Conservation (phyloP, 1,284 basidiomycete species). For the Rhodotorula sp. region DNA sequence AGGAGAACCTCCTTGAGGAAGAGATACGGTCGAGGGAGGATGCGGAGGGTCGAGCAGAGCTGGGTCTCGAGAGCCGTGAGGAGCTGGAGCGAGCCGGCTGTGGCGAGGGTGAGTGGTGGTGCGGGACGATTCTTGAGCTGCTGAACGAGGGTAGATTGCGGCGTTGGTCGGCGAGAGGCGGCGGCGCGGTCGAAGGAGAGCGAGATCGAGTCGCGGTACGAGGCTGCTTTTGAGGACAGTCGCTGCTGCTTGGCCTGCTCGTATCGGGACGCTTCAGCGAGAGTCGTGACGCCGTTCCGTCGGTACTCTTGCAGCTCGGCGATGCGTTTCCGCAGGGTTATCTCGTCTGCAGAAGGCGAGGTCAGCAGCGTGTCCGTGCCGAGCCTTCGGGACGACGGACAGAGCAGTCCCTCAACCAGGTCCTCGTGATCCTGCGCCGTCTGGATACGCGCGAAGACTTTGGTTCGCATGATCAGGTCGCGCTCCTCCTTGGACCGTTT, state of each 20-base stretch:
- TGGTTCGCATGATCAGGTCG: conserved; percentile 82
- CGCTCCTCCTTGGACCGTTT: conserved; percentile 87
- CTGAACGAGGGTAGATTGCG: conserved; percentile 1
- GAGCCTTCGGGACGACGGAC: no score
- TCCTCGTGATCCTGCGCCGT: conserved; percentile 88
- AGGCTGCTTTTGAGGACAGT: conserved; percentile 47
- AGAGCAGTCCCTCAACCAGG: conserved; percentile 83
- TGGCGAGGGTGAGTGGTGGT: conserved; percentile 42
- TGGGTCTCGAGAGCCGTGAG: conserved; percentile 80
- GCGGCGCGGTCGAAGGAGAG: conserved; percentile 16
- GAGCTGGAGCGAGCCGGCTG: conserved; percentile 61
- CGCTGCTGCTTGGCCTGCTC: conserved; percentile 70
- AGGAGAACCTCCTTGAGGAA: conserved; percentile 88
- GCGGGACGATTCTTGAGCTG: conserved; percentile 55
- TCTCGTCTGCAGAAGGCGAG: conserved; percentile 66
- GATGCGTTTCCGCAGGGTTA: conserved; percentile 77
- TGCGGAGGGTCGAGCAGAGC: conserved; percentile 81
- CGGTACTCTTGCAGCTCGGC: conserved; percentile 85
- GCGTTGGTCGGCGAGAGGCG: conserved; percentile 7
- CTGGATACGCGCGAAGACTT: conserved; percentile 88
- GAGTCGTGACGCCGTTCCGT: conserved; percentile 72
- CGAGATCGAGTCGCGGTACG: conserved; percentile 32
- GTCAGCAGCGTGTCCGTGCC: no score
- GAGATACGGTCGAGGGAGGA: conserved; percentile 87
- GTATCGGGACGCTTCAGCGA: conserved; percentile 85